A percentile compares a stretch with the other conserved stretches of the same genome.
Evolutionary conservation across 768 basidiomycete genomes (phyloP).

Genomic region (Kwoniella dejecticola): DNA sequence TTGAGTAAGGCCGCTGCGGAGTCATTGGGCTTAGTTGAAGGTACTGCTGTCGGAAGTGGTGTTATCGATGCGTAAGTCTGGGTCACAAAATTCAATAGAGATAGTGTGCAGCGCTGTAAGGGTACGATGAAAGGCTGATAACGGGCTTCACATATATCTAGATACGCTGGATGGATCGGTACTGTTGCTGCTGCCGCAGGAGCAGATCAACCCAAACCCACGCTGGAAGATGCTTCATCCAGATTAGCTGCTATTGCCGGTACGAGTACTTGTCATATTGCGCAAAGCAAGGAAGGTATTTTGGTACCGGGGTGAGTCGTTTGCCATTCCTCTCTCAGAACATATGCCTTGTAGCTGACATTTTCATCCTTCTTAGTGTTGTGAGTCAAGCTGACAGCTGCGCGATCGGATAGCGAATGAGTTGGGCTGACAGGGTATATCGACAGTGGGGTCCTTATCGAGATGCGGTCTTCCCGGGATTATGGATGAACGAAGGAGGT

Average conservation of each 20-base stretch:
- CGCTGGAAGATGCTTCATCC: constrained; percentile 73
- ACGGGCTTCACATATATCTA: too few relatives aligned
- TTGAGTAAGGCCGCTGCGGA: constrained; percentile 75
- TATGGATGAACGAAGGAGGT: constrained; percentile 99
- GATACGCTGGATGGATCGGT: constrained; percentile 92
- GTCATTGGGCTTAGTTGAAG: constrained; percentile 79
- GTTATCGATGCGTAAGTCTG: constrained; percentile 84
- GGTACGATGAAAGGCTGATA: too few relatives aligned
- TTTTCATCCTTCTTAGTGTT: constrained; percentile 16
- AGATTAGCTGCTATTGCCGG: constrained; percentile 91
- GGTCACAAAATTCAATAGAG: background rate
- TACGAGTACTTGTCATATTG: constrained; percentile 93
- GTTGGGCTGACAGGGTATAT: too few relatives aligned
- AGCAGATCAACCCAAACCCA: constrained; percentile 62
- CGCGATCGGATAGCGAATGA: background rate
- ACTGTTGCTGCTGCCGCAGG: constrained; percentile 75
- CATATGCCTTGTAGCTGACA: background rate
- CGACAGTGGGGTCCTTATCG: constrained; percentile 57
- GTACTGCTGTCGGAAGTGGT: constrained; percentile 89
- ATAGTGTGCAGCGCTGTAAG: too few relatives aligned
- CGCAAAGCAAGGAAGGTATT: constrained; percentile 79
- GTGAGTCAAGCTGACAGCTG: constrained; percentile 15
- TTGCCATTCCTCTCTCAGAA: background rate
- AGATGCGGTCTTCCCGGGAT: constrained; percentile 86
- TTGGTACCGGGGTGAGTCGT: constrained; percentile 71